These are phyloP conservation scores for Brettanomyces sp. DNA, from an alignment of 805 yeast species.

Conservation along the genomic window DNA sequence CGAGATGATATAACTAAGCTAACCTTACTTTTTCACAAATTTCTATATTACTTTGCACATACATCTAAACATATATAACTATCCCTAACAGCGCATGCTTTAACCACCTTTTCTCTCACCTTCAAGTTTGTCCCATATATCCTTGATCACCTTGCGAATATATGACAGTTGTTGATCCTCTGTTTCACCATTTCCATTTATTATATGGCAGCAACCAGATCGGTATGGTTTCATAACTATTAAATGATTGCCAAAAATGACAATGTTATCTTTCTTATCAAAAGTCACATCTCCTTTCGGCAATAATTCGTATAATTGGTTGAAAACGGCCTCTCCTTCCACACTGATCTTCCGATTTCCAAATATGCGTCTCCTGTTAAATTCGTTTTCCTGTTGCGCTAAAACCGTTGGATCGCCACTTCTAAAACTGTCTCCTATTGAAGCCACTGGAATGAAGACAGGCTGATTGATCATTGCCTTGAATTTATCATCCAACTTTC, in stretches of 20 bases:
- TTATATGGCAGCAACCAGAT: constrained; percentile 21
- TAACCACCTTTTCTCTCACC: constrained; percentile 45
- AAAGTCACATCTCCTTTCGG: constrained; percentile 27
- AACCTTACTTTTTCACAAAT: not conserved
- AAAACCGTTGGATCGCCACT: constrained; percentile 10
- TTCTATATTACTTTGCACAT: not conserved
- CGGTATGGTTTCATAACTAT: constrained; percentile 31
- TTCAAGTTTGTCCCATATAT: constrained; percentile 37
- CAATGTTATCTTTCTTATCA: constrained; percentile 26
- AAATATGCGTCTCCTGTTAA: constrained; percentile 14
- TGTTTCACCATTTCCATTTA: constrained; percentile 13
- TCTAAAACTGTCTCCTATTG: constrained; percentile 12
- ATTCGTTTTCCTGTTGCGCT: constrained; percentile 15
- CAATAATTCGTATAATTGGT: constrained; percentile 17
- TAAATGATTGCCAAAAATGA: constrained; percentile 28
- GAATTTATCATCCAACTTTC: constrained; percentile 16
- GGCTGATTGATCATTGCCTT: constrained; percentile 13
- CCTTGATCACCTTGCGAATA: constrained; percentile 40
- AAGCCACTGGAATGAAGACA: constrained; percentile 9
- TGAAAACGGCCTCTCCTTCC: constrained; percentile 21
- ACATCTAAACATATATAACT: not conserved
- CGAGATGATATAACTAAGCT: not conserved
- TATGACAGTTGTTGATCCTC: constrained; percentile 22
- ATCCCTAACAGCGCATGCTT: constrained; percentile 1
- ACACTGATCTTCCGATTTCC: constrained; percentile 14